A percentile compares a stretch with the other conserved stretches of the same genome.
Conservation (phyloP, 495 filamentous ascomycete genomes). For the Penicillium parvum region DNA sequence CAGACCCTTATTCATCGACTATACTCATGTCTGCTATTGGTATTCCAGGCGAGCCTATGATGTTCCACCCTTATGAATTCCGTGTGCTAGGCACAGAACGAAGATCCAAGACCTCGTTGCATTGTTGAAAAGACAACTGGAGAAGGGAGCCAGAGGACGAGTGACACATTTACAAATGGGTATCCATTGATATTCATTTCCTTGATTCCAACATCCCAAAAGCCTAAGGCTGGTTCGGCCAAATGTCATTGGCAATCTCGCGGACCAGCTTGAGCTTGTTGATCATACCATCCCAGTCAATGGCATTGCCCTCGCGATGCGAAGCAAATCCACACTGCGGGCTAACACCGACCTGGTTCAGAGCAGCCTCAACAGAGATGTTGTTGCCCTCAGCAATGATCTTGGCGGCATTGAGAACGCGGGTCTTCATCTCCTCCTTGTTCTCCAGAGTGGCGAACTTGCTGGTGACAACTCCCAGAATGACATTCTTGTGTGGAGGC, state of each 20-base stretch:
- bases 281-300: conserved; percentile 63
- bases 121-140: conserved; percentile 20
- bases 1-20: conserved; percentile 15
- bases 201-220: background rate
- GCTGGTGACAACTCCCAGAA: conserved; percentile 69
- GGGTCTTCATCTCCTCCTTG: conserved; percentile 65
- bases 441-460: conserved; percentile 72
- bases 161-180: conserved; percentile 14
- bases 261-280: conserved; percentile 64
- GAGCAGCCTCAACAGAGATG: conserved; percentile 57
- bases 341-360: conserved; percentile 65
- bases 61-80: conserved; percentile 13
- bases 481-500: conserved; percentile 69
- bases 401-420: conserved; percentile 63
- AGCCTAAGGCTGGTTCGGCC: conserved; percentile 58
- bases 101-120: conserved; percentile 6
- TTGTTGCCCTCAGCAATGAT: conserved; percentile 67
- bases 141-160: conserved; percentile 4
- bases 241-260: conserved; percentile 66
- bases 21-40: no score
- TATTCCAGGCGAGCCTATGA: conserved; percentile 15
- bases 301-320: conserved; percentile 62
- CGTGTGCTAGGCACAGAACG: conserved; percentile 12
- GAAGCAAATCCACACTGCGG: conserved; percentile 81
- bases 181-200: conserved; percentile 12